Evolutionary conservation across 2,329 filamentous ascomycete genomes (phyloP).

Genomic region (Xylaria arbuscula): DNA sequence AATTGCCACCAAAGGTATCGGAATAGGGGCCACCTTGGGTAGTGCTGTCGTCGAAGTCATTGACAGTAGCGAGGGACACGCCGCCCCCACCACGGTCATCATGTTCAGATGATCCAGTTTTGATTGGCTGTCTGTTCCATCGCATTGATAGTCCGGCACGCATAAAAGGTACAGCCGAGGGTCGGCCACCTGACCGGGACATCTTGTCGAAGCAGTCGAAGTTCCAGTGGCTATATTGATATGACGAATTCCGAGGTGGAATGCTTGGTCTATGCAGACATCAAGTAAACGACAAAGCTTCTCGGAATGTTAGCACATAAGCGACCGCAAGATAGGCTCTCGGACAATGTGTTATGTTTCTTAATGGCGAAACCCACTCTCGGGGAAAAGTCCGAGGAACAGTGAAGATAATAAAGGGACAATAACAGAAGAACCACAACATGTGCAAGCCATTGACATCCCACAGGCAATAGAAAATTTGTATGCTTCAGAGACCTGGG

Average conservation of each 20-base stretch:
- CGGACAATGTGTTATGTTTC: neutral
- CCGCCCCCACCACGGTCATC: conserved; percentile 31
- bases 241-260: neutral
- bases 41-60: conserved; percentile 5
- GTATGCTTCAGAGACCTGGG: neutral
- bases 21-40: neutral
- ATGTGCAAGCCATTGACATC: neutral
- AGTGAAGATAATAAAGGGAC: neutral
- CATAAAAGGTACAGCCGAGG: neutral
- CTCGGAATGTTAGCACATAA: conserved; percentile 1
- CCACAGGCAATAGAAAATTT: neutral
- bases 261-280: neutral
- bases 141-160: conserved; percentile 2
- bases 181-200: neutral
- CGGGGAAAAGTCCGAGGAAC: neutral
- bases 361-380: neutral
- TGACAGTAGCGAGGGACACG: conserved; percentile 24
- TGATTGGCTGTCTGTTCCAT: conserved; percentile 23
- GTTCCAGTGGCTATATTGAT: neutral
- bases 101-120: conserved; percentile 24
- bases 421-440: neutral
- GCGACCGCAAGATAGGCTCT: neutral
- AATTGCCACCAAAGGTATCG: neutral
- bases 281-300: neutral
- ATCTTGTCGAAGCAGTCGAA: conserved; percentile 10